Percentiles rank a stretch among this genome's conserved stretches.
These are phyloP conservation scores for Sapria himalayana DNA, from an alignment of 345 rosid genomes.

Conservation along the genomic window DNA sequence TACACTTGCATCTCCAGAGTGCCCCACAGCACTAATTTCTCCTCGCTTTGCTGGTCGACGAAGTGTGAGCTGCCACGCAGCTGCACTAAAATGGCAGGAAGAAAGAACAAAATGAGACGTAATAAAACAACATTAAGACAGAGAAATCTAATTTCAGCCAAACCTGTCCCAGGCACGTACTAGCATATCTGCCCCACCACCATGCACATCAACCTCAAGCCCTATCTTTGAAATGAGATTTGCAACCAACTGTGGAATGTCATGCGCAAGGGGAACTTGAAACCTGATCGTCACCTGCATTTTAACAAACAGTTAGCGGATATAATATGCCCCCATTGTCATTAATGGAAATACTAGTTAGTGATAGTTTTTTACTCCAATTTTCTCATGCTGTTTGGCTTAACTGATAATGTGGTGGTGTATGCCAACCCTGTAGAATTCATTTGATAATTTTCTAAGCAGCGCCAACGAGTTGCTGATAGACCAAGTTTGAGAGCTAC, in stretches of 20 bases:
- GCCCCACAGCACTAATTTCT: constrained; percentile 14
- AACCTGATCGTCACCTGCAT: constrained; percentile 59
- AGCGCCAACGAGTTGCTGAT: too few relatives aligned
- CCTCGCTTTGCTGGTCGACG: constrained; percentile 26
- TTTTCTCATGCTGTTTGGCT: too few relatives aligned
- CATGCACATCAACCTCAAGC: constrained; percentile 36
- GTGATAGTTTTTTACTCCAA: too few relatives aligned
- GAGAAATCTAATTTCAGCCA: not conserved
- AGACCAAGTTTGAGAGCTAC: too few relatives aligned
- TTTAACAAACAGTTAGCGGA: constrained; percentile 7
- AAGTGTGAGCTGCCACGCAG: constrained; percentile 77
- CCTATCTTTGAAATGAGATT: constrained; percentile 67
- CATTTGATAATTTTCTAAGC: too few relatives aligned
- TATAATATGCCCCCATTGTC: too few relatives aligned
- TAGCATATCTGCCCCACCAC: constrained; percentile 62
- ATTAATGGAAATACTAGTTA: too few relatives aligned
- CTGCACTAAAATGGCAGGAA: constrained; percentile 40
- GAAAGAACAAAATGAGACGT: not conserved
- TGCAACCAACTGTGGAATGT: constrained; percentile 55
- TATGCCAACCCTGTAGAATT: too few relatives aligned
- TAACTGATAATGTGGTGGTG: too few relatives aligned
- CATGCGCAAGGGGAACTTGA: constrained; percentile 57
- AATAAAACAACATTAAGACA: not conserved
- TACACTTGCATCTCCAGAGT: constrained; percentile 7
- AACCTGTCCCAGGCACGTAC: constrained; percentile 94